Base-by-base conservation (phyloP, 2,329 filamentous ascomycete genomes). In the Exophiala oligosperma region DNA sequence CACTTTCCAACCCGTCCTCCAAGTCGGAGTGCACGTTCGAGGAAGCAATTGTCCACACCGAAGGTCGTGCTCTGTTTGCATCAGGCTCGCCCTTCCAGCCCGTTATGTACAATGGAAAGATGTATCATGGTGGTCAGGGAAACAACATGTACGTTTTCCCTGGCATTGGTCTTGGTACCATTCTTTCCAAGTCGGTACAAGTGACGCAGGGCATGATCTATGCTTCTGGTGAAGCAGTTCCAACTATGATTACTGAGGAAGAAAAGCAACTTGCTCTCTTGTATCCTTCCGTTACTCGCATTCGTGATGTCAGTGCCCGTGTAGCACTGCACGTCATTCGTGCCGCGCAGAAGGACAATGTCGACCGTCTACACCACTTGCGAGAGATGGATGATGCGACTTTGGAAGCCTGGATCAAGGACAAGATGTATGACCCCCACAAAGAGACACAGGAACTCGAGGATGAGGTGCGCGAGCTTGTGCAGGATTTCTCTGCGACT, bases 1-100 rank as follows among this genome's bases (percentile, higher is more conserved):
- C 93, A 54, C 87, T 99, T 44, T 96, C 91, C 76, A 97, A 99
- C 79, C 94, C 94, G 50, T 87, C 92, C 52, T 92, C 89, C 77
- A 97, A 97, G 81, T 95, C 93, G 7, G 94, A 99, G 79, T 97
- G 94, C 79, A 96, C 91, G 14, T 97, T 95, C 70, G 92, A 97
- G 80, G 90, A 94, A 71, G 94, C 94, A 14, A 84, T 97, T 70
- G 84, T 86, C 69, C 87, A 93, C 86, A 97, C 93, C 9, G 89
- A 97, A 59, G 93, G 93, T 61, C 90, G 87, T 55, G 92, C 87
- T 68, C 86, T 99, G 72, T 99, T 99, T 71, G 94, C 94, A 51
- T 97, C 92, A 4, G 94, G 94, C 63, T 96, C 92, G 49, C 94
- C 94, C 12, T 97, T 97, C 84, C 83, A 86, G 24, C 82, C 87